Percentiles rank a stretch among this genome's conserved stretches.
Evolutionary conservation across 1,284 basidiomycete genomes (phyloP).

Genomic region (Pascua sp.): DNA sequence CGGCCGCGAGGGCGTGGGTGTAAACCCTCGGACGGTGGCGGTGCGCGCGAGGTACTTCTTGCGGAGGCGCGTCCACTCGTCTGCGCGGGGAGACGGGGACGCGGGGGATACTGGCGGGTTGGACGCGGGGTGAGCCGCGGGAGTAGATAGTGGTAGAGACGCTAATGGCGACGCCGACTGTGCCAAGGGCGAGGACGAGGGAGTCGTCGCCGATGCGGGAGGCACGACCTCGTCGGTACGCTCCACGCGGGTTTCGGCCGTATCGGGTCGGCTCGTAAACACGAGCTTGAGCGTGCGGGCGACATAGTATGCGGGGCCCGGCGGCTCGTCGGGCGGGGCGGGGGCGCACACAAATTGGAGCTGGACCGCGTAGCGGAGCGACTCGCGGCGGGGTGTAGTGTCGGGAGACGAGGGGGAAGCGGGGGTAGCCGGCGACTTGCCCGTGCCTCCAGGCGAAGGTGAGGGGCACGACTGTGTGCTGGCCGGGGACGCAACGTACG

Average conservation of each 20-base stretch:
- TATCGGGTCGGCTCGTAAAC: conserved; percentile 32
- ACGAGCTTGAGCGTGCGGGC: conserved; percentile 41
- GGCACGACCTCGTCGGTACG: conserved; percentile 41
- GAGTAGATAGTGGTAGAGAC: too few species aligned
- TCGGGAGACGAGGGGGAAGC: not conserved
- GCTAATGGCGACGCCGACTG: too few species aligned
- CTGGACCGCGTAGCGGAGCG: conserved; percentile 50
- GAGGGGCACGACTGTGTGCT: not conserved
- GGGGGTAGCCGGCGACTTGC: not conserved
- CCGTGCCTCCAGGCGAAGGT: too few species aligned
- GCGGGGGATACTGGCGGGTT: too few species aligned
- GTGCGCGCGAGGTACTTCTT: too few species aligned
- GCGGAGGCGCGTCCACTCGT: too few species aligned
- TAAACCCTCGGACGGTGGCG: too few species aligned
- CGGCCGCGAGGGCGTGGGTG: too few species aligned
- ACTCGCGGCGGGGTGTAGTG: conserved; percentile 4
- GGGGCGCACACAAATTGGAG: conserved; percentile 48
- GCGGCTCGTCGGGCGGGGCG: not conserved
- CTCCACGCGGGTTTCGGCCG: conserved; percentile 31
- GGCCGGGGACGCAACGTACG: conserved; percentile 23
- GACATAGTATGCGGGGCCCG: conserved; percentile 33
- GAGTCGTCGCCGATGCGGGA: conserved; percentile 15
- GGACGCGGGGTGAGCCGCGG: too few species aligned
- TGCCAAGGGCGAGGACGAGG: too few species aligned
- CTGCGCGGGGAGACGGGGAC: too few species aligned